These are phyloP conservation scores for Hysterium pulicare DNA, from an alignment of 2,329 filamentous ascomycete species.

Conservation along the genomic window DNA sequence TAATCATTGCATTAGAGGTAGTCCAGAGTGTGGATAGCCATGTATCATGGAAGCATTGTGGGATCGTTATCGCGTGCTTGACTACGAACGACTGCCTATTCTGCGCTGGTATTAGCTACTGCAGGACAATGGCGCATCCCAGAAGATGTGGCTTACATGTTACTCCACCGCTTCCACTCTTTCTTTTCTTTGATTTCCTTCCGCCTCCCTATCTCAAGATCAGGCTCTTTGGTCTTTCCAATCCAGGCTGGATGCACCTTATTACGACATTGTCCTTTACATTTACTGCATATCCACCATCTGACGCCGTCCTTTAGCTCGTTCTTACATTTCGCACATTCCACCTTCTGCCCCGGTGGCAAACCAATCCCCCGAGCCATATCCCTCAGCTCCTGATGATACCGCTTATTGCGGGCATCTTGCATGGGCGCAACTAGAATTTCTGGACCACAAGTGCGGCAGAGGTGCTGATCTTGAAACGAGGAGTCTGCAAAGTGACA, in stretches of 20 bases:
- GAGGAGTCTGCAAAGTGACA: constrained; percentile 7
- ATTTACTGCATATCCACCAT: constrained; percentile 18
- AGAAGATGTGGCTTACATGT: no score
- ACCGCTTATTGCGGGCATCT: constrained; percentile 9
- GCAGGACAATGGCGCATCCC: no score
- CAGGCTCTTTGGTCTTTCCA: constrained; percentile 8
- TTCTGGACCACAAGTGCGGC: constrained; percentile 7
- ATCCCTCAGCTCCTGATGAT: constrained; percentile 12
- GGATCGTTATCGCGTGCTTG: no score
- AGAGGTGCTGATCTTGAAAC: constrained; percentile 10
- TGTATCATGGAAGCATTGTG: no score
- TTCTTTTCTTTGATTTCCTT: constrained; percentile 11
- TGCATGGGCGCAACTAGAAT: constrained; percentile 5
- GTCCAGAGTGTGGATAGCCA: no score
- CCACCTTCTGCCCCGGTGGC: constrained; percentile 1
- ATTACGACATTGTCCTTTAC: constrained; percentile 15
- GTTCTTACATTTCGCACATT: constrained; percentile 12
- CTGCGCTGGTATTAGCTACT: no score
- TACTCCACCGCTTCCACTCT: neutral
- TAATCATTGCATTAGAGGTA: no score
- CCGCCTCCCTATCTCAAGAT: no score
- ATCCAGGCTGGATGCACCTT: constrained; percentile 15
- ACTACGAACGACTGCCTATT: no score
- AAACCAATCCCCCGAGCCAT: constrained; percentile 8
- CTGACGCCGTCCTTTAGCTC: constrained; percentile 12